A percentile compares a stretch with the other conserved stretches of the same genome.
Evolutionary conservation across 1,284 basidiomycete species (phyloP).

Genomic region (Sporisorium reilianum): DNA sequence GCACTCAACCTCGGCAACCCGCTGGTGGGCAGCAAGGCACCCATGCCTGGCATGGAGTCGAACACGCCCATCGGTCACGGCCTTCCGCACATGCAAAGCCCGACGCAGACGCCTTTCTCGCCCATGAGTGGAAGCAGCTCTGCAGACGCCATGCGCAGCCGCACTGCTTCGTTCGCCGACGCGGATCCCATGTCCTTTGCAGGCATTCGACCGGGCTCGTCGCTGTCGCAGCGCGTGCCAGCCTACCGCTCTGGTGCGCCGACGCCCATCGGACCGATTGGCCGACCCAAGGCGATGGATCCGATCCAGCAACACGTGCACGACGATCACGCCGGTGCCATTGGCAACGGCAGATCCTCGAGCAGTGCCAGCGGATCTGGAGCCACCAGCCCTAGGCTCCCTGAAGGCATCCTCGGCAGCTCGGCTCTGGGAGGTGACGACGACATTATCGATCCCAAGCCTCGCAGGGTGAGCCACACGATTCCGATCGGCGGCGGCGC

Average conservation of each 20-base stretch:
- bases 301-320: conserved; percentile 37
- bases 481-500: conserved; percentile 50
- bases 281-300: conserved; percentile 58
- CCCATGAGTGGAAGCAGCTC: conserved; percentile 35
- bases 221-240: conserved; percentile 45
- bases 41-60: conserved; percentile 30
- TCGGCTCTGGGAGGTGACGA: conserved; percentile 68
- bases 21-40: conserved; percentile 29
- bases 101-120: conserved; percentile 46
- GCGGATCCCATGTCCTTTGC: conserved; percentile 48
- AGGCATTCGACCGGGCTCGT: conserved; percentile 46
- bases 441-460: conserved; percentile 65
- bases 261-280: conserved; percentile 66
- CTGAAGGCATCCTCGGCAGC: conserved; percentile 66
- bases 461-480: conserved; percentile 56
- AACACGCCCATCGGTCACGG: conserved; percentile 14
- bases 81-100: conserved; percentile 38
- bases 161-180: conserved; percentile 45
- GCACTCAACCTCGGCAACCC: conserved; percentile 19
- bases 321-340: conserved; percentile 36
- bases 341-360: conserved; percentile 48
- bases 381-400: conserved; percentile 44
- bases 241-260: conserved; percentile 46
- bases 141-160: conserved; percentile 40
- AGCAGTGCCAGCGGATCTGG: conserved; percentile 49